phyloP scores from a whole-genome alignment of 257 asterid genomes.

The Henckelia pumila region DNA sequence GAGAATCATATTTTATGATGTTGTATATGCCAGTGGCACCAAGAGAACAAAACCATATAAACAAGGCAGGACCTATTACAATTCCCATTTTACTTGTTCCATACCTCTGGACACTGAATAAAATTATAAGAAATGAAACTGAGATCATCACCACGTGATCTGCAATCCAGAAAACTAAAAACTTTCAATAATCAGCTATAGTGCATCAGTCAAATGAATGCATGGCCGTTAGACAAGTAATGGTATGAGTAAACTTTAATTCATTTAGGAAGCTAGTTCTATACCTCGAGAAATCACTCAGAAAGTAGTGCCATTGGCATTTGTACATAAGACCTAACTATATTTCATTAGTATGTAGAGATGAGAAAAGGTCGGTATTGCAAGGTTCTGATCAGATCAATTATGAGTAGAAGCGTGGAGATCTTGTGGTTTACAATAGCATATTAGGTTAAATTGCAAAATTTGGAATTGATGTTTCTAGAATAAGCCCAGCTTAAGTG shows the following conservation, averaged over 20 bases:
- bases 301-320: not conserved
- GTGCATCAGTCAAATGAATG: slow-evolving; percentile 21
- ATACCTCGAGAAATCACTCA: slow-evolving; percentile 4
- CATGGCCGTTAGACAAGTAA: slow-evolving; percentile 7
- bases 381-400: not conserved
- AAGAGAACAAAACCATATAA: slow-evolving; percentile 94
- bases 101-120: slow-evolving; percentile 92
- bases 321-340: not conserved
- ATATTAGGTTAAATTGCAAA: too few species aligned
- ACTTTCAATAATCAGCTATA: slow-evolving; percentile 29
- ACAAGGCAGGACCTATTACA: slow-evolving; percentile 94
- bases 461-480: too few species aligned
- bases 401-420: not conserved
- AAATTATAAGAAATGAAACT: slow-evolving; percentile 70
- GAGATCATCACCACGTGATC: slow-evolving; percentile 90
- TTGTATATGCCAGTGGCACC: slow-evolving; percentile 92
- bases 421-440: not conserved
- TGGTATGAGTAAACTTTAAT: slow-evolving; percentile 18
- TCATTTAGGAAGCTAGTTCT: not conserved
- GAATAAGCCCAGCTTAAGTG: too few species aligned
- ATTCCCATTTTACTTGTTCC: slow-evolving; percentile 97
- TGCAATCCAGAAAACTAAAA: slow-evolving; percentile 52
- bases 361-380: not conserved
- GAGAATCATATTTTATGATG: slow-evolving; percentile 69
- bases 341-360: not conserved